These are phyloP conservation scores for Xerocomellus chrysenteron DNA, from an alignment of 768 basidiomycete species.

Conservation along the genomic window DNA sequence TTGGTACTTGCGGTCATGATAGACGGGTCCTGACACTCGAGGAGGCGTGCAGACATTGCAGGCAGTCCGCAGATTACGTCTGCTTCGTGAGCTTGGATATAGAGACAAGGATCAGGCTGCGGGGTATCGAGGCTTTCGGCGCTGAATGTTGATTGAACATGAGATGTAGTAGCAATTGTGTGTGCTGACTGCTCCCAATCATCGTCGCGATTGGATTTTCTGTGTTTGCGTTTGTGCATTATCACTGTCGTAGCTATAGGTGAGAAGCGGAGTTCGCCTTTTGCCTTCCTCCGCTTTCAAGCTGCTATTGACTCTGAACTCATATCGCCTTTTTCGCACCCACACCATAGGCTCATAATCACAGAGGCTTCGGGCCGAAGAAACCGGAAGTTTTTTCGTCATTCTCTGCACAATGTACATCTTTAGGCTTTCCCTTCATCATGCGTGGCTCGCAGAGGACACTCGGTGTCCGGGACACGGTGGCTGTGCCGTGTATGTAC, in stretches of 20 bases:
- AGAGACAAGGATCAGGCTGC: conserved; percentile 35
- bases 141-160: not conserved
- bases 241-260: not conserved
- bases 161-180: not conserved
- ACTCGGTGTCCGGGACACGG: too few relatives aligned
- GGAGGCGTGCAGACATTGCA: conserved; percentile 37
- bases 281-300: too few relatives aligned
- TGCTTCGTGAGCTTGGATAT: conserved; percentile 75
- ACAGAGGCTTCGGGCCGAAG: too few relatives aligned
- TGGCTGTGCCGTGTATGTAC: too few relatives aligned
- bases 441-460: too few relatives aligned
- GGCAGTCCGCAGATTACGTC: conserved; percentile 59
- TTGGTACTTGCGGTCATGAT: conserved; percentile 4
- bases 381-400: too few relatives aligned
- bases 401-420: too few relatives aligned
- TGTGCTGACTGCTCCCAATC: conserved; percentile 7
- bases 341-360: too few relatives aligned
- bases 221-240: conserved; percentile 31
- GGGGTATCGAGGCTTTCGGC: not conserved
- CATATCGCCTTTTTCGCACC: too few relatives aligned
- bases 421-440: too few relatives aligned
- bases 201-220: conserved; percentile 10
- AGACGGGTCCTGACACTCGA: conserved; percentile 28
- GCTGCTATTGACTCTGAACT: too few relatives aligned
- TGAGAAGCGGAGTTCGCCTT: not conserved